phyloP scores from a whole-genome alignment of 192 early-diverging fungal species.

The Jimgerdemannia flammicorona region DNA sequence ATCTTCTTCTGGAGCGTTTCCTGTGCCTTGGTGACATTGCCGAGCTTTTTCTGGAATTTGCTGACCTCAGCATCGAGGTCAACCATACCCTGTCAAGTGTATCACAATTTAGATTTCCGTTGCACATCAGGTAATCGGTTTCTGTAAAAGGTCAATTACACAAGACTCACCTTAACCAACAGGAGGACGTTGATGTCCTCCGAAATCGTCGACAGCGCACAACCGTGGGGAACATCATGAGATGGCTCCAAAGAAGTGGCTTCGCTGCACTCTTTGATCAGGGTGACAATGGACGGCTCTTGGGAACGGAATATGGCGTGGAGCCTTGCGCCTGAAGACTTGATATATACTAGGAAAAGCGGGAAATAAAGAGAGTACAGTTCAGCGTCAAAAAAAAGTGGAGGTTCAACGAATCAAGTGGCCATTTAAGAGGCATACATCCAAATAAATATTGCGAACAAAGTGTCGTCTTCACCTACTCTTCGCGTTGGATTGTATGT shows the following conservation, averaged over 20 bases:
- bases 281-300: constrained; percentile 60
- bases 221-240: constrained; percentile 69
- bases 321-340: constrained; percentile 38
- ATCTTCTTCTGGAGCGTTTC: constrained; percentile 61
- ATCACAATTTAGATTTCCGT: no score
- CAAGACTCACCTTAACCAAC: constrained; percentile 58
- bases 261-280: constrained; percentile 33
- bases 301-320: constrained; percentile 53
- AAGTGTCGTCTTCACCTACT: constrained; percentile 25
- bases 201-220: constrained; percentile 63
- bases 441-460: background rate
- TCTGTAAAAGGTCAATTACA: background rate
- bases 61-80: constrained; percentile 81
- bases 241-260: constrained; percentile 55
- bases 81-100: constrained; percentile 26
- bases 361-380: background rate
- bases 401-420: background rate
- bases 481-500: constrained; percentile 64
- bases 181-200: constrained; percentile 71
- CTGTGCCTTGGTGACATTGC: constrained; percentile 59
- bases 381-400: constrained; percentile 1
- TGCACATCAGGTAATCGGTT: no score
- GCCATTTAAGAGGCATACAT: background rate
- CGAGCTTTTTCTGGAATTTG: constrained; percentile 75
- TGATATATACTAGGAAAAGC: constrained; percentile 54